These are phyloP conservation scores for Pittosporum tobira DNA, from an alignment of 129 eudicot species.

Conservation along the genomic window DNA sequence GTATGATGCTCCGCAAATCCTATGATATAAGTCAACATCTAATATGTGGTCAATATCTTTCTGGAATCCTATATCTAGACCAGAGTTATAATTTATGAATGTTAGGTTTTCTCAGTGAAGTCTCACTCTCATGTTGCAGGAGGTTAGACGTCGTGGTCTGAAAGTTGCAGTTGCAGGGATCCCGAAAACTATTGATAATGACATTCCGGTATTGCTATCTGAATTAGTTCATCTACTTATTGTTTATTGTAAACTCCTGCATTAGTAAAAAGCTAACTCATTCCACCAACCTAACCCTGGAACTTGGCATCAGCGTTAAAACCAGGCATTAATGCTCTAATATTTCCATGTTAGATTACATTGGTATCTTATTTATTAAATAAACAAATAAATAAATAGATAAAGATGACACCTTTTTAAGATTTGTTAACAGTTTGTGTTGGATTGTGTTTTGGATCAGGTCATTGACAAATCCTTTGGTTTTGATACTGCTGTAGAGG, in stretches of 20 bases:
- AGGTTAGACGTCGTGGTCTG: constrained; percentile 68
- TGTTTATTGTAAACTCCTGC: constrained; percentile 4
- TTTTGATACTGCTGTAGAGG: constrained; percentile 98
- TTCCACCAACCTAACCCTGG: not conserved
- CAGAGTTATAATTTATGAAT: not conserved
- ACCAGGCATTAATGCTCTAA: not conserved
- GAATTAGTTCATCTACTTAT: not conserved
- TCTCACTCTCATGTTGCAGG: constrained; percentile 40
- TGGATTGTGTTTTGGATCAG: constrained; percentile 26
- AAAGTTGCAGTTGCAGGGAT: constrained; percentile 85
- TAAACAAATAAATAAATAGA: too few relatives aligned
- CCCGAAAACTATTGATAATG: constrained; percentile 83
- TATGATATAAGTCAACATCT: not conserved
- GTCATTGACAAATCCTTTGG: constrained; percentile 93
- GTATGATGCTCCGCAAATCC: not conserved
- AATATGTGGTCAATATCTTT: not conserved
- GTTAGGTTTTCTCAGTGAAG: not conserved
- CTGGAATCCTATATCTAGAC: not conserved
- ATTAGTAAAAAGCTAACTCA: not conserved
- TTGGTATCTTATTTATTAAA: too few relatives aligned
- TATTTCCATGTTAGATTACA: not conserved
- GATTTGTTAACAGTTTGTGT: not conserved
- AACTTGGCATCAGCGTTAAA: not conserved
- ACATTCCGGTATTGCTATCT: constrained; percentile 54
- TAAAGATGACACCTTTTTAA: too few relatives aligned